phyloP scores from a whole-genome alignment of 441 rosid species.

The Rhodomyrtus psidioides region DNA sequence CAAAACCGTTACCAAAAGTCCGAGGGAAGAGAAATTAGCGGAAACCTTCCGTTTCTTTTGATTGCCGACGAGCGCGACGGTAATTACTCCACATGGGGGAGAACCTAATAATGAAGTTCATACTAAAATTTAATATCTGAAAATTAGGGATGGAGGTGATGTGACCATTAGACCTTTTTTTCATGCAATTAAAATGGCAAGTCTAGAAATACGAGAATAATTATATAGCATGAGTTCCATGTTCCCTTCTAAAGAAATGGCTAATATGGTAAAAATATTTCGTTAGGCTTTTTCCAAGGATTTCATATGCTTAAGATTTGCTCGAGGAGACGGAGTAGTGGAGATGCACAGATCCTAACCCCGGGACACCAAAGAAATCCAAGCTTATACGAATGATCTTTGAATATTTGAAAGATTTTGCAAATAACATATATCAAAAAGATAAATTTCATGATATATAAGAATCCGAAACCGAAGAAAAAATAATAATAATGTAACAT shows the following conservation, averaged over 20 bases:
- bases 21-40: background rate
- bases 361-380: background rate
- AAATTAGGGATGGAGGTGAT: background rate
- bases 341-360: fast-evolving
- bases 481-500: background rate
- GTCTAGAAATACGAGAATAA: background rate
- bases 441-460: background rate
- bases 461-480: background rate
- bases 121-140: background rate
- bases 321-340: fast-evolving
- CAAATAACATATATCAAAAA: background rate
- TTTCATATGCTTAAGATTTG: background rate
- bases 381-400: background rate
- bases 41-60: background rate
- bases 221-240: background rate
- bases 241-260: background rate
- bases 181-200: background rate
- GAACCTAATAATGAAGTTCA: background rate
- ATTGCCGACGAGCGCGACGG: background rate
- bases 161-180: background rate
- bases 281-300: fast-evolving
- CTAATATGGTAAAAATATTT: background rate
- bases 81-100: background rate
- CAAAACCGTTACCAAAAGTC: background rate
- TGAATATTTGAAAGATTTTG: background rate